phyloP scores from a whole-genome alignment of 2,329 filamentous ascomycete genomes.

The Diplodia sapinea region DNA sequence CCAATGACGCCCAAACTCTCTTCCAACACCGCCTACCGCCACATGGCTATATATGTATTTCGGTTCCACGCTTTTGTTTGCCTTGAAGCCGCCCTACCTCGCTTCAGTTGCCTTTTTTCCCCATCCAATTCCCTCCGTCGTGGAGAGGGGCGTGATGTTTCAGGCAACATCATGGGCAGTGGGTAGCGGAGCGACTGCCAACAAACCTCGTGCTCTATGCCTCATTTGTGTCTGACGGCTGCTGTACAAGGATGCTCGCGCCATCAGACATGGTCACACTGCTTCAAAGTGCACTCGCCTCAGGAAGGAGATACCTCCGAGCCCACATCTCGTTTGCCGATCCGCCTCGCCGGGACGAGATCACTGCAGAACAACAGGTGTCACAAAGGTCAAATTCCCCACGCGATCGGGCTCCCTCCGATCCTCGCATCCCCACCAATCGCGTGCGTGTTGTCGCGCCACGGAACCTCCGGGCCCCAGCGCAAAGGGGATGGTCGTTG shows the following conservation, averaged over 20 bases:
- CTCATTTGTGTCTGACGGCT: conserved; percentile 13
- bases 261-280: conserved; percentile 8
- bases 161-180: neutral
- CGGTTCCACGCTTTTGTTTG: neutral
- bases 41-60: neutral
- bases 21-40: neutral
- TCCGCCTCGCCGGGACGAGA: too few species aligned
- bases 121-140: neutral
- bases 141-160: neutral
- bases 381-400: neutral
- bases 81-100: neutral
- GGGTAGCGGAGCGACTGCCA: neutral
- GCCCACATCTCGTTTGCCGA: neutral
- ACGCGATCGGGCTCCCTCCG: too few species aligned
- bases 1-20: neutral
- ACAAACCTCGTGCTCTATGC: conserved; percentile 8
- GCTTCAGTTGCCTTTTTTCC: neutral
- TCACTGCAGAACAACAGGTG: neutral
- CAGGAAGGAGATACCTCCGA: conserved; percentile 19
- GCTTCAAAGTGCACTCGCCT: neutral
- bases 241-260: conserved; percentile 3
- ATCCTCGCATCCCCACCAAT: neutral
- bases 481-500: neutral
- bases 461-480: too few species aligned
- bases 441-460: too few species aligned